Evolutionary conservation across 2,329 filamentous ascomycete genomes (phyloP), one percentile per base, ranked within the genome.

Genomic region (Epichloe scottii): DNA sequence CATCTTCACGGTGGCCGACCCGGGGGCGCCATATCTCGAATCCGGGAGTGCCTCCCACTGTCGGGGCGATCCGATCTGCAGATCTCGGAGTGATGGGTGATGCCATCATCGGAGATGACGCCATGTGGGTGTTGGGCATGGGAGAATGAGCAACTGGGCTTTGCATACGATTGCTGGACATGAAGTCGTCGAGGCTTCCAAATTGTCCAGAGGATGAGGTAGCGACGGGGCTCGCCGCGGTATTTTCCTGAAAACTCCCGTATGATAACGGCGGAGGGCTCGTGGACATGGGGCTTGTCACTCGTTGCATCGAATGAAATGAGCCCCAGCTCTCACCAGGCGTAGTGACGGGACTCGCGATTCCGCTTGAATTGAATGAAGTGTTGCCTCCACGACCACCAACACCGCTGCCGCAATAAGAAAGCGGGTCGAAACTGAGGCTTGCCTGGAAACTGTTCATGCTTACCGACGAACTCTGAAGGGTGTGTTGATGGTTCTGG

Each of bases 21-120:
- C 59, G n/a, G 65, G 65, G 62, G 43, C 66, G 63, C 66, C 66
- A 68, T 39, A 68, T 68, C 23, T 64, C 61, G 51, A 68, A 68
- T 15, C 66, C 66, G 37, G 66, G 65, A 4, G 66, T 68, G 34
- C 65, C 65, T n/a, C 62, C 59, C 5, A 61, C 55, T 6, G 54
- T 57, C 23, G 55, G 55, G 5, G 57, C 46, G 33, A 53, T 46
- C 15, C 59, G 54, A 3, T 46, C 10, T 56, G 42, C 52, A 19
- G 60, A 55, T 21, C 23, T 46, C 19, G 55, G 44, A 17, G 57
- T 23, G 40, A 58, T 59, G 30, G 60, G 53, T 6, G 56, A 56
- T 43, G 56, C 54, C 45, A 59, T 53, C 48, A 58, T 59, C 19
- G 63, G 56, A 34, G 59, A 51, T 14, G 50, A 50, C 19, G 51